phyloP scores from a whole-genome alignment of 352 stramenopile species.

The Thalassiosira hispida region DNA sequence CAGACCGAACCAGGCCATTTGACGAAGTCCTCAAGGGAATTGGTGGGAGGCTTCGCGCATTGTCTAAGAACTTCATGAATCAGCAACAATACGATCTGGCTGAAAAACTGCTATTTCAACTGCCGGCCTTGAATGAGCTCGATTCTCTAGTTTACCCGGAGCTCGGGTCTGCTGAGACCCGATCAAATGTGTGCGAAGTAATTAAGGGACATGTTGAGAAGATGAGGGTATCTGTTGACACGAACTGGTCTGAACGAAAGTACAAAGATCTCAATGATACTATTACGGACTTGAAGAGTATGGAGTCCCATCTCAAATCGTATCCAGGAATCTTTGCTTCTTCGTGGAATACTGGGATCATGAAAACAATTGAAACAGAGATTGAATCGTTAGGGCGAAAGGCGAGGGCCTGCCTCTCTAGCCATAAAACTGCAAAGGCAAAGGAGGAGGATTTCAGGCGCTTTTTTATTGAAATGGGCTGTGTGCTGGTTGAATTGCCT shows the following conservation, averaged over 20 bases:
- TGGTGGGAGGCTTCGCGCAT: constrained; percentile 36
- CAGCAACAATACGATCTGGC: constrained; percentile 51
- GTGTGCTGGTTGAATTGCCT: constrained; percentile 66
- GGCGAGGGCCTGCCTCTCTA: constrained; percentile 29
- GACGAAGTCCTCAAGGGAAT: constrained; percentile 43
- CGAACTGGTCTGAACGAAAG: constrained; percentile 52
- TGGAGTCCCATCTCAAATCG: constrained; percentile 62
- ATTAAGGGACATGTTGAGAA: constrained; percentile 62
- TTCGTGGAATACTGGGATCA: constrained; percentile 68
- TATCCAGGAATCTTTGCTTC: constrained; percentile 63
- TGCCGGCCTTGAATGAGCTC: constrained; percentile 44
- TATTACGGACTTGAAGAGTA: constrained; percentile 65
- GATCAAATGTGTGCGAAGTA: constrained; percentile 25
- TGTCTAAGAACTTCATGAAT: constrained; percentile 45
- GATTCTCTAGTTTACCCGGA: constrained; percentile 50
- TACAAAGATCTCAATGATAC: constrained; percentile 70
- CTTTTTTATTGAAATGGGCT: constrained; percentile 67
- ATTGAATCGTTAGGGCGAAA: constrained; percentile 58
- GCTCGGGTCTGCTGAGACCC: constrained; percentile 32
- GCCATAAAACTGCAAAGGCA: constrained; percentile 51
- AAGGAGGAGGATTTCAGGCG: constrained; percentile 62
- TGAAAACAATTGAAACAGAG: constrained; percentile 58
- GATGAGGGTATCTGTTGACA: constrained; percentile 59
- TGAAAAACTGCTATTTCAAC: constrained; percentile 51
- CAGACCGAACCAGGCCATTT: constrained; percentile 39